A percentile compares a stretch with the other conserved stretches of the same genome.
phyloP scores from a whole-genome alignment of 257 asterid genomes.

The Gardenia jasminoides region DNA sequence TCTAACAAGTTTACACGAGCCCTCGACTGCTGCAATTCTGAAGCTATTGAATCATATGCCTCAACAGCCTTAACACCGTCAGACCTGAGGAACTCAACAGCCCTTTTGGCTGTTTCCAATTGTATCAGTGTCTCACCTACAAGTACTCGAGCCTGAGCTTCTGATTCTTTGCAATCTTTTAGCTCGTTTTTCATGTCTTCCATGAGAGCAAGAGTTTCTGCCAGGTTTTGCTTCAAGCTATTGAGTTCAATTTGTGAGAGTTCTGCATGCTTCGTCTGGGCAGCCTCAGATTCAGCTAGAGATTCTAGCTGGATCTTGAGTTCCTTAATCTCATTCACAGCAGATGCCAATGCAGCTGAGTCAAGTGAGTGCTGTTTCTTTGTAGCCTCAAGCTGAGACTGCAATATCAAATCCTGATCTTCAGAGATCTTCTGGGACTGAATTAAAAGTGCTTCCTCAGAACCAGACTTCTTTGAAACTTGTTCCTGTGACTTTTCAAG shows the following conservation, averaged over 20 bases:
- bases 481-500: conserved; percentile 54
- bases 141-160: conserved; percentile 49
- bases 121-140: conserved; percentile 64
- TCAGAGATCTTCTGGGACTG: conserved; percentile 21
- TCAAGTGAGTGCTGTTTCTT: conserved; percentile 39
- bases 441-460: conserved; percentile 17
- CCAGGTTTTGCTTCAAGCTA: conserved; percentile 50
- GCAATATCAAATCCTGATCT: conserved; percentile 26
- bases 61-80: conserved; percentile 59
- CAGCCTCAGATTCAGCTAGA: conserved; percentile 53
- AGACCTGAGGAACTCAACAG: conserved; percentile 51
- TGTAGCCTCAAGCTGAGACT: conserved; percentile 40
- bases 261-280: conserved; percentile 44
- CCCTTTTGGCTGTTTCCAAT: conserved; percentile 62
- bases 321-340: conserved; percentile 57
- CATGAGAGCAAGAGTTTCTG: conserved; percentile 41
- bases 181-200: conserved; percentile 70
- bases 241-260: conserved; percentile 41
- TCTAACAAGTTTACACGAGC: conserved; percentile 61
- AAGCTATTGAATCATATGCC: conserved; percentile 39
- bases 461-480: conserved; percentile 27
- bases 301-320: conserved; percentile 62
- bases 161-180: conserved; percentile 55
- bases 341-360: conserved; percentile 54
- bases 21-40: conserved; percentile 66